Conservation (phyloP, 345 rosid species). For the Eucalyptus microcorys region DNA sequence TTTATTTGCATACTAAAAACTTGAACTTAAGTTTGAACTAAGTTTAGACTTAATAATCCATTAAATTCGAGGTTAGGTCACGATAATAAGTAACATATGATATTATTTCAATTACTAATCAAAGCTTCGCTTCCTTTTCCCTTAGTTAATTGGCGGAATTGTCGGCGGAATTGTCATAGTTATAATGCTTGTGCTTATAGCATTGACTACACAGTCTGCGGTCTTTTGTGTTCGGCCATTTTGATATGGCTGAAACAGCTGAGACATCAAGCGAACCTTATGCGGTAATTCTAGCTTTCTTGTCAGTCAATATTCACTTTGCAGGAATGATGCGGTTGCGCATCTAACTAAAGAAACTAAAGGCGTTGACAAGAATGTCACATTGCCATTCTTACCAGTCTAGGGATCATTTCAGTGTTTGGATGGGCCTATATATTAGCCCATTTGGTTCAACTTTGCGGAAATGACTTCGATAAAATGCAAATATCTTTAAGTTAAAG, state of each 20-base stretch:
- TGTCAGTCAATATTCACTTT: slow-evolving; percentile 46
- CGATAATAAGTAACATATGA: neutral
- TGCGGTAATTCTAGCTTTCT: slow-evolving; percentile 40
- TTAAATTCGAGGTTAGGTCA: too few species aligned
- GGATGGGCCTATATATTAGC: slow-evolving; percentile 47
- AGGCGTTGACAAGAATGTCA: slow-evolving; percentile 48
- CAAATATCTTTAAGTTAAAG: too few species aligned
- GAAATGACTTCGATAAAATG: too few species aligned
- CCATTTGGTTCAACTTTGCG: too few species aligned
- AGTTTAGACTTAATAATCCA: too few species aligned
- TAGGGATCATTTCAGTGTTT: slow-evolving; percentile 43
- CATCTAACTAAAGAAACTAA: slow-evolving; percentile 61
- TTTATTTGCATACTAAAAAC: too few species aligned
- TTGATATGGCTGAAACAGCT: slow-evolving; percentile 20
- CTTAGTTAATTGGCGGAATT: slow-evolving; percentile 31
- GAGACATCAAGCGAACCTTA: slow-evolving; percentile 42
- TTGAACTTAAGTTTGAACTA: too few species aligned
- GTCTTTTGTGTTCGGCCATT: slow-evolving; percentile 39
- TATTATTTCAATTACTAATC: neutral
- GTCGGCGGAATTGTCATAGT: slow-evolving; percentile 9
- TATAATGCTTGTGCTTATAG: slow-evolving; percentile 43
- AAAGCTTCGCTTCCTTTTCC: neutral
- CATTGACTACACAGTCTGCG: slow-evolving; percentile 27
- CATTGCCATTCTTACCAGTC: slow-evolving; percentile 41
- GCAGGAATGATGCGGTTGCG: slow-evolving; percentile 52